These are phyloP conservation scores for Pyrenochaeta sp. DNA, from an alignment of 2,329 filamentous ascomycete genomes.

Conservation along the genomic window DNA sequence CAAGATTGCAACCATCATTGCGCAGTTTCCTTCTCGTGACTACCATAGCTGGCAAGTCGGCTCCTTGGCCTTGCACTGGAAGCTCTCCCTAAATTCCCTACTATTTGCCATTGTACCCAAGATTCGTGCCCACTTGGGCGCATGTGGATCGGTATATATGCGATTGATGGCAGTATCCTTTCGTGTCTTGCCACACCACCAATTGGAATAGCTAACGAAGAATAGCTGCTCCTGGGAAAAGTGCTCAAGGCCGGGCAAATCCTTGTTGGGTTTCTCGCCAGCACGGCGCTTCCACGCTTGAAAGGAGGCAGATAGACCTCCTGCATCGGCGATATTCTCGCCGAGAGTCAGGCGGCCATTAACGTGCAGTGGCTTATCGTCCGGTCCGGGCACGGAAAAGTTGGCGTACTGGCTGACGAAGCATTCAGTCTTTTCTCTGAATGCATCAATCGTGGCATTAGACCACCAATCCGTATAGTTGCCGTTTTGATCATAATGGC, in stretches of 20 bases:
- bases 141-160: constrained; percentile 71
- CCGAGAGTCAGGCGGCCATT: constrained; percentile 70
- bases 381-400: constrained; percentile 65
- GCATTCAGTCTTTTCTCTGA: constrained; percentile 68
- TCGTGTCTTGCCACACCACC: constrained; percentile 72
- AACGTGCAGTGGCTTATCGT: constrained; percentile 66
- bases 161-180: constrained; percentile 65
- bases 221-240: constrained; percentile 76
- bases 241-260: constrained; percentile 63
- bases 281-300: constrained; percentile 71
- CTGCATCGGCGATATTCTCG: constrained; percentile 77
- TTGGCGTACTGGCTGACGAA: constrained; percentile 73
- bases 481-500: constrained; percentile 70
- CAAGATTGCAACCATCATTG: too few species aligned
- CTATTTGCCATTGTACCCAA: constrained; percentile 73
- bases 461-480: constrained; percentile 75
- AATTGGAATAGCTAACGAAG: constrained; percentile 70
- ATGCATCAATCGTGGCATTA: constrained; percentile 65
- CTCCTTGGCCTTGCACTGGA: constrained; percentile 70
- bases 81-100: constrained; percentile 71
- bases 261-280: constrained; percentile 56
- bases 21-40: too few species aligned
- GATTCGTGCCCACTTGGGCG: constrained; percentile 67
- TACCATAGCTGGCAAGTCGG: constrained; percentile 77
- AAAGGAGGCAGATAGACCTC: constrained; percentile 70